phyloP scores from a whole-genome alignment of 108 stramenopile genomes.

The Skeletonema costatum region DNA sequence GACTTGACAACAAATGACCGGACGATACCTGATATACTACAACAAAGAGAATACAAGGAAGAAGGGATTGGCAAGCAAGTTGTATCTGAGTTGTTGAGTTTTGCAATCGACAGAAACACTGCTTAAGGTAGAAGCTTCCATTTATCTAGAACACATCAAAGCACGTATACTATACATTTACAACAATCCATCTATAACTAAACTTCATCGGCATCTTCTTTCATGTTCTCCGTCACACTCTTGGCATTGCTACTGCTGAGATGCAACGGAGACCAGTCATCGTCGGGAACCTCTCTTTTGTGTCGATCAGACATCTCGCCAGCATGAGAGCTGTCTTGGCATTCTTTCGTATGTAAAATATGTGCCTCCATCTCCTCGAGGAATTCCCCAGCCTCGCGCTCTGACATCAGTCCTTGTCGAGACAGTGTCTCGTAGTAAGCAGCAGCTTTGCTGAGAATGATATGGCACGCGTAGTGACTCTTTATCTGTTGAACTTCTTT shows the following conservation, averaged over 20 bases:
- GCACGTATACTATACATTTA: background rate
- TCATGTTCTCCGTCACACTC: background rate
- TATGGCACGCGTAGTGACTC: constrained; percentile 72
- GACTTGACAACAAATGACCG: constrained; percentile 6
- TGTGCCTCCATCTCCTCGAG: constrained; percentile 53
- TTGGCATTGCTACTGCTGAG: background rate
- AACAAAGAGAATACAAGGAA: constrained; percentile 2
- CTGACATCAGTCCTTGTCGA: constrained; percentile 55
- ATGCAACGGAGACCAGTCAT: background rate
- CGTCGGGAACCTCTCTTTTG: background rate
- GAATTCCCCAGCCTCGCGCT: constrained; percentile 61
- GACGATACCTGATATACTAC: constrained; percentile 12
- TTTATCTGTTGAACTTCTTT: constrained; percentile 42
- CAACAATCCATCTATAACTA: background rate
- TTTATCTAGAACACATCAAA: background rate
- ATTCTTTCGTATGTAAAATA: background rate
- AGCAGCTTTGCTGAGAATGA: constrained; percentile 56
- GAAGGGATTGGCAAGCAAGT: constrained; percentile 25
- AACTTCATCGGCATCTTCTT: background rate
- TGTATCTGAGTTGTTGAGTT: background rate
- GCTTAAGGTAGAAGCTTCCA: background rate
- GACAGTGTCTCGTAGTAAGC: constrained; percentile 50
- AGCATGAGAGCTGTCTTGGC: background rate
- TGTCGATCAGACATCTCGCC: background rate
- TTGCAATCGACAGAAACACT: background rate